These are phyloP conservation scores for Pythium phragmitis DNA, from an alignment of 352 stramenopile genomes.

Conservation along the genomic window DNA sequence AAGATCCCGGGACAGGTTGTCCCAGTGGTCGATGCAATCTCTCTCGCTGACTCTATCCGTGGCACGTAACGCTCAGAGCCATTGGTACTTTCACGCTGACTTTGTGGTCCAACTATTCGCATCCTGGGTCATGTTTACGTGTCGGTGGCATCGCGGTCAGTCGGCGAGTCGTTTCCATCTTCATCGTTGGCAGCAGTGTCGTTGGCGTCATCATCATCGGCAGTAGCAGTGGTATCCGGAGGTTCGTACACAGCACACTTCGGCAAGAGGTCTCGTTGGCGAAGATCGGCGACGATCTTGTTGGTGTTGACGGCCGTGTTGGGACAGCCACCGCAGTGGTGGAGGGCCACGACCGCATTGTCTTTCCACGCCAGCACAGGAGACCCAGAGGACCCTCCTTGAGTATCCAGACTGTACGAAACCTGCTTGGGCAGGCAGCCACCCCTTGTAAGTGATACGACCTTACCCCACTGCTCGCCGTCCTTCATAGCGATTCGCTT, in stretches of 20 bases:
- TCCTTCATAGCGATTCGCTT: slow-evolving; percentile 68
- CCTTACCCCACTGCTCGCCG: slow-evolving; percentile 33
- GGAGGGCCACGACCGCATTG: slow-evolving; percentile 63
- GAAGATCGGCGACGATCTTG: slow-evolving; percentile 59
- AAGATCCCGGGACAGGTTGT: no score
- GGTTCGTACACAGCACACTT: slow-evolving; percentile 35
- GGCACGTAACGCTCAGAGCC: no score
- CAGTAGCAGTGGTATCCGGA: not conserved
- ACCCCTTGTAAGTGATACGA: slow-evolving; percentile 41
- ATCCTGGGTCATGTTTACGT: no score
- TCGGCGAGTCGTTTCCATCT: no score
- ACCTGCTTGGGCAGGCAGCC: slow-evolving; percentile 57
- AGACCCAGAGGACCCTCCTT: slow-evolving; percentile 68
- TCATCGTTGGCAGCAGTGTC: no score
- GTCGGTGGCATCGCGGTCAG: no score
- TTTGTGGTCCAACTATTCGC: no score
- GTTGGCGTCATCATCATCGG: no score
- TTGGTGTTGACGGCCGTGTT: slow-evolving; percentile 75
- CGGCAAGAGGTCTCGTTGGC: slow-evolving; percentile 37
- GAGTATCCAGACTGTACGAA: slow-evolving; percentile 69
- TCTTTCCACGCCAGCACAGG: slow-evolving; percentile 56
- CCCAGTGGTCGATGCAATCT: no score
- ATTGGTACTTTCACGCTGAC: no score
- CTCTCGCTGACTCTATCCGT: no score
- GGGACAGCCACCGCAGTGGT: slow-evolving; percentile 74